Conservation (phyloP, 1,139 yeast species). For the Suhomyces anneliseae region DNA sequence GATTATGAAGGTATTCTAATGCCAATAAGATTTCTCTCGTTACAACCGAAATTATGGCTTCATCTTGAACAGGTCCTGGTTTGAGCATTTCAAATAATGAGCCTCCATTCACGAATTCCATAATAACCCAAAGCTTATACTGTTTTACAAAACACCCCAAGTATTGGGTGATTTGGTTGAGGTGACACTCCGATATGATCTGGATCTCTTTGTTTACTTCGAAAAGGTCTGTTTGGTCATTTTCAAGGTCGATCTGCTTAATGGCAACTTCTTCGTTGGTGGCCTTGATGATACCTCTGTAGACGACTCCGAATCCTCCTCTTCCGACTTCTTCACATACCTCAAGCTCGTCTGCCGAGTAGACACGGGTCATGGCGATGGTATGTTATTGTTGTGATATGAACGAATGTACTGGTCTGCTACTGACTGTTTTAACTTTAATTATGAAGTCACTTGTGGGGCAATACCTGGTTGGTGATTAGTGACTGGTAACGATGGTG, state of each 20-base stretch:
- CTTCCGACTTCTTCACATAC: conserved; percentile 78
- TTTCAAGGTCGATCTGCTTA: conserved; percentile 77
- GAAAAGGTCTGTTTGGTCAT: conserved; percentile 69
- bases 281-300: conserved; percentile 61
- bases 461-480: no score
- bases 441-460: no score
- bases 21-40: conserved; percentile 64
- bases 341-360: conserved; percentile 44
- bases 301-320: conserved; percentile 89
- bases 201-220: conserved; percentile 81
- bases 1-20: conserved; percentile 66
- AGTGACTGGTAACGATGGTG: no score
- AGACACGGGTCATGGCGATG: conserved; percentile 19
- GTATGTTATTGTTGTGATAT: background rate
- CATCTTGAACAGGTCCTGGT: conserved; percentile 57
- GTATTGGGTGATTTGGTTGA: conserved; percentile 69
- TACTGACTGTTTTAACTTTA: no score
- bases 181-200: conserved; percentile 71
- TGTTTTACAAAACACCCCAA: conserved; percentile 81
- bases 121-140: conserved; percentile 78
- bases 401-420: background rate
- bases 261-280: conserved; percentile 58
- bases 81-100: conserved; percentile 66
- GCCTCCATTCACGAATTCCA: conserved; percentile 87
- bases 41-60: conserved; percentile 54